A percentile compares a stretch with the other conserved stretches of the same genome.
Conservation (phyloP, 257 asterid species). For the Lavandula angustifolia region DNA sequence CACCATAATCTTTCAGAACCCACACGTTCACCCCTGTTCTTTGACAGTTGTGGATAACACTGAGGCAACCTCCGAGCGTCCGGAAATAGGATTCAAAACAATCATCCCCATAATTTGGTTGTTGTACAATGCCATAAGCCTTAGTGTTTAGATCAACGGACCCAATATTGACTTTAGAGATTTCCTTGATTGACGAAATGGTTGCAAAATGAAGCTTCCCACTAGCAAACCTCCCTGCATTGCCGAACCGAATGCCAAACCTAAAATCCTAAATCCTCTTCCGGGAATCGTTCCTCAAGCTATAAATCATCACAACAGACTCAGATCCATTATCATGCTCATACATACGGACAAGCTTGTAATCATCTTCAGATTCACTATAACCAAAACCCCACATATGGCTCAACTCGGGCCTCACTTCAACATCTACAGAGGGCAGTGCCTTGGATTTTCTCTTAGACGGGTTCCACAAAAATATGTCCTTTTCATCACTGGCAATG, state of each 20-base stretch:
- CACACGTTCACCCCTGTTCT: conserved; percentile 38
- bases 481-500: conserved; percentile 35
- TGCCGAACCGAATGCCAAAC: conserved; percentile 35
- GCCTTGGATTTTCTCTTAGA: conserved; percentile 35
- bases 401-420: conserved; percentile 25
- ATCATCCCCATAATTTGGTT: conserved; percentile 40
- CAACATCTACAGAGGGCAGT: conserved; percentile 32
- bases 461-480: conserved; percentile 55
- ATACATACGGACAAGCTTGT: conserved; percentile 48
- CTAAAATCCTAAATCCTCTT: conserved; percentile 39
- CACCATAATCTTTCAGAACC: conserved; percentile 55
- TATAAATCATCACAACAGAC: conserved; percentile 39
- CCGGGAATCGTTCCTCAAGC: conserved; percentile 52
- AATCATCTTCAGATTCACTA: conserved; percentile 43
- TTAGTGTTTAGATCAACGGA: conserved; percentile 45
- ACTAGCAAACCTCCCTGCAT: conserved; percentile 38
- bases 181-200: not conserved
- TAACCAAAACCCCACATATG: conserved; percentile 49
- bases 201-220: conserved; percentile 54
- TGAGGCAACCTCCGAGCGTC: conserved; percentile 36
- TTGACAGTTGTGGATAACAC: conserved; percentile 33
- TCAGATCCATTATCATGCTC: conserved; percentile 23
- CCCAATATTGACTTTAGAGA: conserved; percentile 35
- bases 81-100: conserved; percentile 25
- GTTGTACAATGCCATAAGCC: conserved; percentile 42